Percentiles rank a stretch among this genome's conserved stretches.
Conservation (phyloP, 495 filamentous ascomycete genomes). For the Hypoxylon lienhwacheense region DNA sequence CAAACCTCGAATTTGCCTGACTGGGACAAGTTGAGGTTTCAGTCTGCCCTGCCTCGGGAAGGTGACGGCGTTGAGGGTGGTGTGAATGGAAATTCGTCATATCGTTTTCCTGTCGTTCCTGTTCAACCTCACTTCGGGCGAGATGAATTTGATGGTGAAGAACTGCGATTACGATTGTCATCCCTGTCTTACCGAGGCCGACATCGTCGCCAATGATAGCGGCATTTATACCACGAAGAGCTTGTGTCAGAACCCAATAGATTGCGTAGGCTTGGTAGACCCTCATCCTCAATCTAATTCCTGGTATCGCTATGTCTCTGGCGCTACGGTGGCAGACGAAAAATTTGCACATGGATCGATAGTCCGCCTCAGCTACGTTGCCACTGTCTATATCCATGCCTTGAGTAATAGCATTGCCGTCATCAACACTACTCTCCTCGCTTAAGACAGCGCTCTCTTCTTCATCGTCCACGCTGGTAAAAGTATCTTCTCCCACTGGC, state of each 20-base stretch:
- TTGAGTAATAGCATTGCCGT: background rate
- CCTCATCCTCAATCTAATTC: background rate
- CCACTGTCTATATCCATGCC: background rate
- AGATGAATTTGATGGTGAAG: background rate
- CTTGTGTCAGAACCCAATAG: slow-evolving; percentile 3
- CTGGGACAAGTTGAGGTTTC: slow-evolving; percentile 1
- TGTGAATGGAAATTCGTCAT: too few species aligned
- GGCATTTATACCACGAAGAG: background rate
- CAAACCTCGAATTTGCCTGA: background rate
- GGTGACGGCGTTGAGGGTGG: too few species aligned
- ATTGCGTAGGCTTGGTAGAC: slow-evolving; percentile 9
- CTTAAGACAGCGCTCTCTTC: too few species aligned
- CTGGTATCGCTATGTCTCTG: background rate
- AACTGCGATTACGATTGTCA: background rate
- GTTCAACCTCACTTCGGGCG: background rate
- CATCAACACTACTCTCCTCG: background rate
- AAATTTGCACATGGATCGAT: background rate
- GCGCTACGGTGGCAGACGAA: background rate
- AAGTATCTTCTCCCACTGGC: too few species aligned
- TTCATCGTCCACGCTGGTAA: too few species aligned
- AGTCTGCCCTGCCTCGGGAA: too few species aligned
- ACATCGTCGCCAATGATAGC: slow-evolving; percentile 8
- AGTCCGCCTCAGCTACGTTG: background rate
- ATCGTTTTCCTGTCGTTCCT: background rate
- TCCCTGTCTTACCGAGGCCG: slow-evolving; percentile 8